A percentile compares a stretch with the other conserved stretches of the same genome.
phyloP scores from a whole-genome alignment of 257 asterid genomes.

The Forsythia suspensa region DNA sequence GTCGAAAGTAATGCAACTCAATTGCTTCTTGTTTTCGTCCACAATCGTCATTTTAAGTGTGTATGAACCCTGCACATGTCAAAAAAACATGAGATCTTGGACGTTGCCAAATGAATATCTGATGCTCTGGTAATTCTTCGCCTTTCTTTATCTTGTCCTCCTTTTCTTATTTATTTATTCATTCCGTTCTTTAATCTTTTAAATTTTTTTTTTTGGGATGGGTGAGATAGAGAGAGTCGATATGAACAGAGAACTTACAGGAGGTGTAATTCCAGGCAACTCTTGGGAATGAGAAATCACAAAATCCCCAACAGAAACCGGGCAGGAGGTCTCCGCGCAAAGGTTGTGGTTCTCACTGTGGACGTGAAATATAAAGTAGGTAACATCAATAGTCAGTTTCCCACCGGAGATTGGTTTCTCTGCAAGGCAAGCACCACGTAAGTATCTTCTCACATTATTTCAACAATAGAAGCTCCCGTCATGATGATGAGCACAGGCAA shows the following conservation, averaged over 20 bases:
- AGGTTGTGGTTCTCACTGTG: constrained; percentile 60
- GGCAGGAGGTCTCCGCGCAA: constrained; percentile 78
- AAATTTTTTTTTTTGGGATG: background rate
- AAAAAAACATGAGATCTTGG: background rate
- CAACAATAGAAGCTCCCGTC: background rate
- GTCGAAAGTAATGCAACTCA: constrained; percentile 72
- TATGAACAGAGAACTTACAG: constrained; percentile 53
- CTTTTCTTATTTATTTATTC: background rate
- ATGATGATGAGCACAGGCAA: background rate
- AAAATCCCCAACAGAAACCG: constrained; percentile 68
- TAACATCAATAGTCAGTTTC: constrained; percentile 63
- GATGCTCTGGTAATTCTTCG: background rate
- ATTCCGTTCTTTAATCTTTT: background rate
- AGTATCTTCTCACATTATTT: constrained; percentile 7
- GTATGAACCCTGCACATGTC: constrained; percentile 65
- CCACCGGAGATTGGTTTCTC: constrained; percentile 63
- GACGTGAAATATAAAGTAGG: constrained; percentile 49
- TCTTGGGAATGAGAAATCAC: constrained; percentile 70
- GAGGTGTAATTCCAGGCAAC: constrained; percentile 80
- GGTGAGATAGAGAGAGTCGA: background rate
- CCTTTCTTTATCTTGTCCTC: background rate
- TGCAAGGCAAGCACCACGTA: constrained; percentile 32
- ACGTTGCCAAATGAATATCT: background rate
- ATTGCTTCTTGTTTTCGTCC: constrained; percentile 43
- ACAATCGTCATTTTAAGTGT: constrained; percentile 54